phyloP scores from a whole-genome alignment of 352 stramenopile genomes.

The Globisporangium abappressorium region DNA sequence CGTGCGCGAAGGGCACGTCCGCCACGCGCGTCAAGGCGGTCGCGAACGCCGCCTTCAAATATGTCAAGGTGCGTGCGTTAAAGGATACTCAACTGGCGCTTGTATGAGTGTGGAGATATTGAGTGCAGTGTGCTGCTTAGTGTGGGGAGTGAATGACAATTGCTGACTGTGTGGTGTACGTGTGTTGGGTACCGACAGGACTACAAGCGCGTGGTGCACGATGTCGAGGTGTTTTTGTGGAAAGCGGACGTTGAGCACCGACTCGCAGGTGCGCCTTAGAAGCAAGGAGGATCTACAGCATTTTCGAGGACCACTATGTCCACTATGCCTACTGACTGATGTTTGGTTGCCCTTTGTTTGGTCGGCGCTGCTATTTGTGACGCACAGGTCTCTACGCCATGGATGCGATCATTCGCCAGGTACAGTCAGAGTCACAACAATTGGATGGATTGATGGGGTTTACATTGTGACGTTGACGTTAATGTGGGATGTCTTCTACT shows the following conservation, averaged over 20 bases:
- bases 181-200: constrained; percentile 30
- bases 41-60: constrained; percentile 63
- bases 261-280: constrained; percentile 47
- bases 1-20: constrained; percentile 76
- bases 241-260: constrained; percentile 80
- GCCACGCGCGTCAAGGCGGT: constrained; percentile 72
- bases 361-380: neutral
- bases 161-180: constrained; percentile 19
- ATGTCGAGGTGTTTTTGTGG: constrained; percentile 84
- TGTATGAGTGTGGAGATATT: neutral
- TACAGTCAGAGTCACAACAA: constrained; percentile 11
- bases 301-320: neutral
- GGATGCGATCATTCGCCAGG: constrained; percentile 81
- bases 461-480: neutral
- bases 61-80: constrained; percentile 50
- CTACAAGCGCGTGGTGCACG: constrained; percentile 87
- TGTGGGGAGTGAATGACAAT: neutral
- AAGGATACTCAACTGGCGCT: neutral
- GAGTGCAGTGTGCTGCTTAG: neutral
- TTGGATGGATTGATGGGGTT: neutral
- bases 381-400: constrained; percentile 69
- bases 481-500: constrained; percentile 7
- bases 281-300: neutral
- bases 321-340: neutral
- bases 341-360: neutral